Evolutionary conservation across 2,329 filamentous ascomycete genomes (phyloP), one percentile per base, ranked within the genome.

Genomic region (Penicillium sp.): DNA sequence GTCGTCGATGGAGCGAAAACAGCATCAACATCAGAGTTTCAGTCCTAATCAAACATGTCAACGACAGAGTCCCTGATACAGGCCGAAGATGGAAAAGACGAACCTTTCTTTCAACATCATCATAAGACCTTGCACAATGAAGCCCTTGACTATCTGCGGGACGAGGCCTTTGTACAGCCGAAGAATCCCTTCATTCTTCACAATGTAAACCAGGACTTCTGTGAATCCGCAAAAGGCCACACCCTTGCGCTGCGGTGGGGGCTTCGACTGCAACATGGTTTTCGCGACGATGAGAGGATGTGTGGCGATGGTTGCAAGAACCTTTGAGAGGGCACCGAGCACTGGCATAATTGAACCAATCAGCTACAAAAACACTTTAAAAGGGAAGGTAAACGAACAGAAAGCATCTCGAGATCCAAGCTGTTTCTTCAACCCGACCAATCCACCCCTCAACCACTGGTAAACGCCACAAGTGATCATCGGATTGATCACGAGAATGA

Each of bases 401-500:
- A 61, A 63, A 8, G 61, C 61, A 57, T 63, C 58, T 2, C 15
- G 6, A 49, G 58, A 61, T 17, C 61, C 45, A 8, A 57, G 10
- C 1, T 55, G 22, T 12, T 20, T 52, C 37, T 47, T 60, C 15
- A 60, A 31, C 8, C 17, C 20, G 4, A 60, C 38, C 6, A 62
- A 25, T 1, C 28, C 37, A 15, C 37, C 54, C 41, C 51, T 54
- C 14, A 62, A 11, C 57, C 54, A 62, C 38, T 55, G 57, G 43
- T 62, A 60, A 15, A 57, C 50, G 17, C 57, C 60, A 59, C 62
- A 63, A 12, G 58, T 63, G 38, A 62, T 62, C 62, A 63, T 62
- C 3, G 62, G 63, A 34, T 65, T 65, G 17, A 63, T 50, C 17
- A 64, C 63, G n/a, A 65, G 60, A 38, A 65, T 65, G 39, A 65